Percentiles rank a stretch among this genome's conserved stretches.
Evolutionary conservation across 441 rosid genomes (phyloP).

Genomic region (Cnidoscolus chayamansa): DNA sequence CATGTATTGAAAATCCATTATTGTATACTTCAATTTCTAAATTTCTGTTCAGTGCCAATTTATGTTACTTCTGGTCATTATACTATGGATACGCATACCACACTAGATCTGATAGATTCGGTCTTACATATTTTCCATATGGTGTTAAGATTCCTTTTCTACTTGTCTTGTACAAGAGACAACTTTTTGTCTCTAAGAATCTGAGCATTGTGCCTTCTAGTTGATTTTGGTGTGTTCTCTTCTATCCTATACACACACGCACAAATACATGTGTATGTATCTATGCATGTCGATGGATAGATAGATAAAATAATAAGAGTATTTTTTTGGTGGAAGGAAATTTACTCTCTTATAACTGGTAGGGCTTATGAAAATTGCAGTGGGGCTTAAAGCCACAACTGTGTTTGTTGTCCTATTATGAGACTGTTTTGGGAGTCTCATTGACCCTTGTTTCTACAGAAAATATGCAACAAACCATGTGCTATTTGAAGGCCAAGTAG

Average conservation of each 20-base stretch:
- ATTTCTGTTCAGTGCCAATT: neutral
- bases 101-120: neutral
- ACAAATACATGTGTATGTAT: no score
- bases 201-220: no score
- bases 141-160: neutral
- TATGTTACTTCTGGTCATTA: neutral
- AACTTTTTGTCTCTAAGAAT: neutral
- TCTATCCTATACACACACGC: neutral
- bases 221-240: no score
- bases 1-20: slow-evolving; percentile 3
- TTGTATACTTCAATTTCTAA: neutral
- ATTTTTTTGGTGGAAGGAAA: neutral
- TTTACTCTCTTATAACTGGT: neutral
- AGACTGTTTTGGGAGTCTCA: slow-evolving; percentile 27
- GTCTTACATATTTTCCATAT: neutral
- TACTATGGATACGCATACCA: no score
- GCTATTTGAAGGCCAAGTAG: slow-evolving; percentile 20
- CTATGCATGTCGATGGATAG: no score
- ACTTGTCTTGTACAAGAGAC: neutral
- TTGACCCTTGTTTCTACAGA: slow-evolving; percentile 15
- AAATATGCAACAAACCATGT: slow-evolving; percentile 33
- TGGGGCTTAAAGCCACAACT: neutral
- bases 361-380: slow-evolving; percentile 7
- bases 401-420: neutral
- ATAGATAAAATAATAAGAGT: no score